Evolutionary conservation across 257 asterid species (phyloP).

Genomic region (Solanum lycopersicoides): DNA sequence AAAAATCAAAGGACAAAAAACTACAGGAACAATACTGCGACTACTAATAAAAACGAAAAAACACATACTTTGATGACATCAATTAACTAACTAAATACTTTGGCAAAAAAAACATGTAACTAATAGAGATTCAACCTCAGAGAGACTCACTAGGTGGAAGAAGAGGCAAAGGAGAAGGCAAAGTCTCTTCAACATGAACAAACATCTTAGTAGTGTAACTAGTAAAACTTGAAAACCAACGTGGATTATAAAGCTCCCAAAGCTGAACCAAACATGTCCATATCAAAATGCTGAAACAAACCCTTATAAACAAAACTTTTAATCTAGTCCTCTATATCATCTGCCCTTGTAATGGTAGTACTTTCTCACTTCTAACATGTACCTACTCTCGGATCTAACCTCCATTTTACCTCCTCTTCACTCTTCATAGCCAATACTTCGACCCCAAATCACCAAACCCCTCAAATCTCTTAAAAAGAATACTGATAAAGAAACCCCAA

Average conservation of each 20-base stretch:
- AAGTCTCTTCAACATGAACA: slow-evolving; percentile 28
- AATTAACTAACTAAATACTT: background rate
- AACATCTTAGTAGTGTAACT: slow-evolving; percentile 28
- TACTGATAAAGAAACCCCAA: too few species aligned
- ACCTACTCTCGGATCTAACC: slow-evolving; percentile 30
- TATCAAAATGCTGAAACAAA: slow-evolving; percentile 77
- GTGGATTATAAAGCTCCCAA: slow-evolving; percentile 78
- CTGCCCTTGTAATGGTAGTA: slow-evolving; percentile 41
- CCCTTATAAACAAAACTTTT: slow-evolving; percentile 83
- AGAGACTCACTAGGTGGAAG: slow-evolving; percentile 54
- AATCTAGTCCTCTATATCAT: slow-evolving; percentile 60
- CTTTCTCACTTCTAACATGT: slow-evolving; percentile 30
- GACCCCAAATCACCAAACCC: slow-evolving; percentile 17
- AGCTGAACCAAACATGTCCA: slow-evolving; percentile 96
- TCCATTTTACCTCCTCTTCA: slow-evolving; percentile 25
- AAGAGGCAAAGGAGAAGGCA: slow-evolving; percentile 28
- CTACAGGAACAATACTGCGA: background rate
- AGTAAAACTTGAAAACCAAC: slow-evolving; percentile 31
- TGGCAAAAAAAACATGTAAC: background rate
- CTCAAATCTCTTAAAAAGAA: background rate
- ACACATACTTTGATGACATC: background rate
- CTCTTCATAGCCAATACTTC: slow-evolving; percentile 37
- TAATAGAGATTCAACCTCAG: slow-evolving; percentile 2
- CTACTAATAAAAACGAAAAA: background rate
- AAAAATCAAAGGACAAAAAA: background rate